Evolutionary conservation across 495 filamentous ascomycete genomes (phyloP).

Genomic region (Neurospora pannonica): DNA sequence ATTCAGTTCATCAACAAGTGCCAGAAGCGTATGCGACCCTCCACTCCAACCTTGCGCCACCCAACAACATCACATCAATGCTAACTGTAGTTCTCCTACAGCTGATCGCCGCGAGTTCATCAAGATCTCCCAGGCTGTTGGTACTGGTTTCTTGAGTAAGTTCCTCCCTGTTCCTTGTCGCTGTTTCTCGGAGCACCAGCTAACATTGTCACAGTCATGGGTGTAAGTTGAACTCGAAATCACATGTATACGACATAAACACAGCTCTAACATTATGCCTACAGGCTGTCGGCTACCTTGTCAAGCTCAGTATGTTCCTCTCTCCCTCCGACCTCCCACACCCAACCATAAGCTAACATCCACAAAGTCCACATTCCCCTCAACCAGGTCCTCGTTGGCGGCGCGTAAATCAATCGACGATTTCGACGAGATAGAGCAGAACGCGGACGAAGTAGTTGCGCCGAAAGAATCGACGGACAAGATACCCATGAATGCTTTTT

Average conservation of each 20-base stretch:
- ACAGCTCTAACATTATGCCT: background rate
- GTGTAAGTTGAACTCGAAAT: slow-evolving; percentile 5
- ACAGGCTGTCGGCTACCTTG: slow-evolving; percentile 68
- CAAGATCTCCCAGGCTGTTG: slow-evolving; percentile 92
- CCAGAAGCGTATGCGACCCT: slow-evolving; percentile 59
- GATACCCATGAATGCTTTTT: background rate
- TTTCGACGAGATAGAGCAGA: background rate
- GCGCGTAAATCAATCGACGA: slow-evolving; percentile 22
- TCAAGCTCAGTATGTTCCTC: slow-evolving; percentile 68
- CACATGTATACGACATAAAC: background rate
- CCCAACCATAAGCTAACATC: background rate
- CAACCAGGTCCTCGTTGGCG: slow-evolving; percentile 40
- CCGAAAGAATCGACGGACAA: background rate
- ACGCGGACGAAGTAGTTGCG: background rate
- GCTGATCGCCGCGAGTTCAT: slow-evolving; percentile 81
- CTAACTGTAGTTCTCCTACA: slow-evolving; percentile 11
- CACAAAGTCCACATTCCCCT: slow-evolving; percentile 27
- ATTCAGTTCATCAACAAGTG: slow-evolving; percentile 74
- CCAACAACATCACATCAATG: slow-evolving; percentile 5
- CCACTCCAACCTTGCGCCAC: background rate
- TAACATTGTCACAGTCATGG: slow-evolving; percentile 17
- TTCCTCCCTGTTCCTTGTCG: background rate
- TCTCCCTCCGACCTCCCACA: background rate
- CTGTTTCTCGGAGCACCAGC: background rate
- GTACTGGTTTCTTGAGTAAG: slow-evolving; percentile 45